These are phyloP conservation scores for Leccinum subatratum DNA, from an alignment of 1,284 basidiomycete species.

Conservation along the genomic window DNA sequence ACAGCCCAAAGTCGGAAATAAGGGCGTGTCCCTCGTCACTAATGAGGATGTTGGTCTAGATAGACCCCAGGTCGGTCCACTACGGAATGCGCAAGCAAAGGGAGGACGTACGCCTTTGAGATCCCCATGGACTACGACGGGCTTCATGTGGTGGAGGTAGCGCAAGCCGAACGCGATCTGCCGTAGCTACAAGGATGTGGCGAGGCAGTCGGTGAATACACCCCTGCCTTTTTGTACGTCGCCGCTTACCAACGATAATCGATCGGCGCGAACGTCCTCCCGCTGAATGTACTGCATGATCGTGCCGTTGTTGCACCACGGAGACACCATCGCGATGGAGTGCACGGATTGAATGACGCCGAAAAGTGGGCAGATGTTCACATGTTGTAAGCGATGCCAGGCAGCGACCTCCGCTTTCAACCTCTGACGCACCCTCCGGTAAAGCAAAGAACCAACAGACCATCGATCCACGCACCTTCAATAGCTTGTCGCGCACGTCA, in stretches of 20 bases:
- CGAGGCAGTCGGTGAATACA: not conserved
- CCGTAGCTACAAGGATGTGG: constrained; percentile 34
- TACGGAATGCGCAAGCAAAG: not conserved
- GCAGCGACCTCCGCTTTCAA: constrained; percentile 49
- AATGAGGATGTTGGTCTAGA: constrained; percentile 53
- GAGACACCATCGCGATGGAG: constrained; percentile 56
- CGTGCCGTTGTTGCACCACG: constrained; percentile 56
- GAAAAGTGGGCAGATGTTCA: constrained; percentile 47
- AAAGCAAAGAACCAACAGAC: not conserved
- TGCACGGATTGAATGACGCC: constrained; percentile 46
- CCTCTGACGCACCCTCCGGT: constrained; percentile 33
- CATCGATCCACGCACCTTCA: constrained; percentile 37
- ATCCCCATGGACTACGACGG: constrained; percentile 53
- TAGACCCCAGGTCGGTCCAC: not conserved
- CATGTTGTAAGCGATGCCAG: constrained; percentile 51
- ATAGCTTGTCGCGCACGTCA: constrained; percentile 46
- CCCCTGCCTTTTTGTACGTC: not conserved
- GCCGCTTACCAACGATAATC: constrained; percentile 43
- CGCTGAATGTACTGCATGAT: constrained; percentile 44
- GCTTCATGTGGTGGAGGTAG: constrained; percentile 49
- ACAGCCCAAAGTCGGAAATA: constrained; percentile 58
- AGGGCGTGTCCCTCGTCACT: constrained; percentile 45
- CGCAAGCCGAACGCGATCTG: constrained; percentile 51
- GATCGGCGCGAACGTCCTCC: constrained; percentile 36
- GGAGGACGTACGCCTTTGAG: constrained; percentile 45